These are phyloP conservation scores for Ogataea minuta DNA, from an alignment of 805 yeast species.

Conservation along the genomic window DNA sequence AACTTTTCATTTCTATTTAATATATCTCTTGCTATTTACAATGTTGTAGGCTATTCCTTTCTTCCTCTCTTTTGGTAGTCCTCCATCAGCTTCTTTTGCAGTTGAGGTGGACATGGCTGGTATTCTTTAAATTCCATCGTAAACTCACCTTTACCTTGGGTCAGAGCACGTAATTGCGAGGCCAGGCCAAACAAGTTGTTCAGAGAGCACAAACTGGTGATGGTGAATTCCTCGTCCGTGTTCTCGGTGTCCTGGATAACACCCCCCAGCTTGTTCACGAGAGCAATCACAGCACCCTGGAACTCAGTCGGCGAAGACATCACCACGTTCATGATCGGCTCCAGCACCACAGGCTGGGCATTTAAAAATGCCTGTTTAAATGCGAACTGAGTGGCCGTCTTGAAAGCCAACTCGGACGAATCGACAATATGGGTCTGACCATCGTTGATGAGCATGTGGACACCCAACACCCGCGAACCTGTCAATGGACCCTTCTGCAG, in stretches of 20 bases:
- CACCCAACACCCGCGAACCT: slow-evolving; percentile 93
- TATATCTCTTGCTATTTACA: slow-evolving; percentile 2
- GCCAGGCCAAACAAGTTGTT: slow-evolving; percentile 97
- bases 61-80: slow-evolving; percentile 65
- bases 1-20: too few relatives aligned
- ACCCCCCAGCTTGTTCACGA: slow-evolving; percentile 89
- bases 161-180: slow-evolving; percentile 88
- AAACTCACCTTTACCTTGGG: slow-evolving; percentile 99
- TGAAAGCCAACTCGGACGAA: slow-evolving; percentile 93
- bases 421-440: slow-evolving; percentile 98
- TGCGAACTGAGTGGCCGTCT: slow-evolving; percentile 88
- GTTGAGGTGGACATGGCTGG: slow-evolving; percentile 84
- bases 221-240: slow-evolving; percentile 90
- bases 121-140: slow-evolving; percentile 91
- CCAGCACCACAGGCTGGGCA: slow-evolving; percentile 84
- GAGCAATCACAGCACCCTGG: slow-evolving; percentile 90
- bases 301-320: slow-evolving; percentile 95
- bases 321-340: slow-evolving; percentile 93
- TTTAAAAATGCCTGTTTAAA: slow-evolving; percentile 86
- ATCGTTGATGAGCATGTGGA: slow-evolving; percentile 88
- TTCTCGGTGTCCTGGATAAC: slow-evolving; percentile 92
- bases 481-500: slow-evolving; percentile 94
- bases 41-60: slow-evolving; percentile 17
- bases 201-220: slow-evolving; percentile 93
- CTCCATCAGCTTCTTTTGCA: slow-evolving; percentile 86